Evolutionary conservation across 257 asterid species (phyloP), one percentile per base, ranked within the genome.

Genomic region (Scutellaria galericulata): DNA sequence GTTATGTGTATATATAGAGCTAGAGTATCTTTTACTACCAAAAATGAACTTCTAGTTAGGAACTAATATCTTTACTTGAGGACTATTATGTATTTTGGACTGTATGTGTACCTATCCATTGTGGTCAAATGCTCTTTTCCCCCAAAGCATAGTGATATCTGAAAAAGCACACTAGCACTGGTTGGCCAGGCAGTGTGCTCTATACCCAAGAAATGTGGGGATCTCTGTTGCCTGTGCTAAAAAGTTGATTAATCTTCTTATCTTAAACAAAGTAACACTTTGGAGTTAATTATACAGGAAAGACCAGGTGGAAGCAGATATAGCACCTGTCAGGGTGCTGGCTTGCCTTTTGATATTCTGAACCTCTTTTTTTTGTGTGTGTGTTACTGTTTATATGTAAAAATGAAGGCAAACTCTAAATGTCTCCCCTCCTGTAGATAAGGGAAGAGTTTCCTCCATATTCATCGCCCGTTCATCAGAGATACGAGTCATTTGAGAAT

Each of bases 381-480:
- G 27, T 31, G 37, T 67, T 35, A 12, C 9, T 20, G 64, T 44
- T 76, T 24, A 39, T 6, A 67, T 69, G 53, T 66, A 51, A 70
- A 70, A 42, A 39, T 60, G 57, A 72, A 9, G 59, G 31, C 14
- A 66, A 53, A 72, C 0, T 72, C 71, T 73, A 27, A 50, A 71
- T 46, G 39, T 69, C 54, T 66, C 48, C 45, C 27, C 39, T 61
- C 57, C 57, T 74, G 71, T 88, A 91, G 97, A 80, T 82, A 54
- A 80, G 90, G 77, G 97, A 87, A 82, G 96, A 86, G 48, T 94
- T 94, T 59, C 97, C 96, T n/a, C 92, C 95, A 42, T 87, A 91
- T 78, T 89, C 96, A 68, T 86, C 97, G 31, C 96, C 97, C 70
- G 81, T 13, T 40, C 82, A 81, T 74, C 84, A 80, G 84, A 87